Conservation (phyloP, 139 green algal species). For the Pedinophyceae sp. region DNA sequence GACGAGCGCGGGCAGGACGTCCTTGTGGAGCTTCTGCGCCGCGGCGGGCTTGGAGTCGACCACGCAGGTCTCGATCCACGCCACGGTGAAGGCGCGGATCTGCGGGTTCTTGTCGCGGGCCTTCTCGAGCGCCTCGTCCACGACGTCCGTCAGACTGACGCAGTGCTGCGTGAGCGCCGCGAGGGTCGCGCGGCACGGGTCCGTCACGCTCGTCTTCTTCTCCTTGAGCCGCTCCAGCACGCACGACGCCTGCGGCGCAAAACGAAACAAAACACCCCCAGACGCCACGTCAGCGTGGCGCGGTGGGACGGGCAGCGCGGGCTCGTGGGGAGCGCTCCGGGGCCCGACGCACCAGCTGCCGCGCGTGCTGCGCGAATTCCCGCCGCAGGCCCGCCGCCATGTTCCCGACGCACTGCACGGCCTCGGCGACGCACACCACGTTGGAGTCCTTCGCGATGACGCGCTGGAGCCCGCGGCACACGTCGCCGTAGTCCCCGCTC, state of each 20-base stretch:
- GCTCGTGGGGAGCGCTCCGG: no score
- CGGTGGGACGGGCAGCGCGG: no score
- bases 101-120: slow-evolving; percentile 53
- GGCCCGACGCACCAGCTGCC: slow-evolving; percentile 3
- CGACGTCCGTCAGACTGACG: slow-evolving; percentile 7
- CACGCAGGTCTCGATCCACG: slow-evolving; percentile 17
- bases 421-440: slow-evolving; percentile 52
- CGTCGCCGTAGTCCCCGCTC: slow-evolving; percentile 46
- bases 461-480: slow-evolving; percentile 40
- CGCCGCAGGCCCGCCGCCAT: slow-evolving; percentile 43
- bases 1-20: slow-evolving; percentile 32
- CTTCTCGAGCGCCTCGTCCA: slow-evolving; percentile 10
- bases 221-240: slow-evolving; percentile 83
- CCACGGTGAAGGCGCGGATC: slow-evolving; percentile 5
- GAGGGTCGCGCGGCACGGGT: slow-evolving; percentile 37
- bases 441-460: slow-evolving; percentile 73
- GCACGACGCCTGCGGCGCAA: no score
- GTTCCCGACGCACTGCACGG: slow-evolving; percentile 28
- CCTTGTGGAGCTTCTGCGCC: slow-evolving; percentile 12
- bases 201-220: slow-evolving; percentile 60
- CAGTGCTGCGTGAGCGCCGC: slow-evolving; percentile 7
- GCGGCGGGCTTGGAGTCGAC: slow-evolving; percentile 23
- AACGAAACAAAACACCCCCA: no score
- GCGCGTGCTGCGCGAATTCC: slow-evolving; percentile 36
- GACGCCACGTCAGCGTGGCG: no score